phyloP scores from a whole-genome alignment of 768 basidiomycete species.

The Stropharia rugosoannulata region DNA sequence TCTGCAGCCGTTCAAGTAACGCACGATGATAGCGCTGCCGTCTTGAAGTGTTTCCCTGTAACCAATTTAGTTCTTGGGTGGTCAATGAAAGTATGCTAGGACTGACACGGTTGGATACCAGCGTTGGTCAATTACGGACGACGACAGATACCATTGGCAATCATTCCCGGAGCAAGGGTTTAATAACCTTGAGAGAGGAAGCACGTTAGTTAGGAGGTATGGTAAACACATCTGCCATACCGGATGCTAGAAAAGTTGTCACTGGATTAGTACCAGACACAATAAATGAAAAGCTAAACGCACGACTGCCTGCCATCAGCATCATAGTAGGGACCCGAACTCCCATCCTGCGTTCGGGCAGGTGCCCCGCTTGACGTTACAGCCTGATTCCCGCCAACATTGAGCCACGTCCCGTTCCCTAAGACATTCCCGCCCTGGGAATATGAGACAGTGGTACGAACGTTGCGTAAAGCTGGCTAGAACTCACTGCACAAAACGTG shows the following conservation, averaged over 20 bases:
- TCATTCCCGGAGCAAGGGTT: slow-evolving; percentile 59
- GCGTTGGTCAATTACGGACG: slow-evolving; percentile 47
- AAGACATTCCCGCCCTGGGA: slow-evolving; percentile 52
- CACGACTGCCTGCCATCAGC: slow-evolving; percentile 59
- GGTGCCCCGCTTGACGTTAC: slow-evolving; percentile 56
- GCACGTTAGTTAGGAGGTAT: not conserved
- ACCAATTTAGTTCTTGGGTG: not conserved
- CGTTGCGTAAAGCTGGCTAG: not conserved
- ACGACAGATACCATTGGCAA: slow-evolving; percentile 54
- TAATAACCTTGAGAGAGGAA: slow-evolving; percentile 42
- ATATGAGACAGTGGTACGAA: not conserved
- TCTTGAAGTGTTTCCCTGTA: slow-evolving; percentile 61
- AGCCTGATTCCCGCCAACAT: slow-evolving; percentile 72
- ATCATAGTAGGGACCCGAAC: slow-evolving; percentile 48
- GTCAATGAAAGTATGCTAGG: not conserved
- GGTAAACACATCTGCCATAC: slow-evolving; percentile 22
- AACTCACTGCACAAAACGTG: slow-evolving; percentile 72
- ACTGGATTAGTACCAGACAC: not conserved
- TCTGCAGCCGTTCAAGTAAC: slow-evolving; percentile 12
- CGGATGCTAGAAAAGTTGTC: slow-evolving; percentile 35
- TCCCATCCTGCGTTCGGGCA: slow-evolving; percentile 45
- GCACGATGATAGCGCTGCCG: slow-evolving; percentile 59
- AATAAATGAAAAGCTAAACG: slow-evolving; percentile 18
- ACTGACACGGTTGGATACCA: slow-evolving; percentile 77
- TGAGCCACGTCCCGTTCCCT: slow-evolving; percentile 79